phyloP scores from a whole-genome alignment of 139 green algal genomes.

The Axilococcus clingmanii region DNA sequence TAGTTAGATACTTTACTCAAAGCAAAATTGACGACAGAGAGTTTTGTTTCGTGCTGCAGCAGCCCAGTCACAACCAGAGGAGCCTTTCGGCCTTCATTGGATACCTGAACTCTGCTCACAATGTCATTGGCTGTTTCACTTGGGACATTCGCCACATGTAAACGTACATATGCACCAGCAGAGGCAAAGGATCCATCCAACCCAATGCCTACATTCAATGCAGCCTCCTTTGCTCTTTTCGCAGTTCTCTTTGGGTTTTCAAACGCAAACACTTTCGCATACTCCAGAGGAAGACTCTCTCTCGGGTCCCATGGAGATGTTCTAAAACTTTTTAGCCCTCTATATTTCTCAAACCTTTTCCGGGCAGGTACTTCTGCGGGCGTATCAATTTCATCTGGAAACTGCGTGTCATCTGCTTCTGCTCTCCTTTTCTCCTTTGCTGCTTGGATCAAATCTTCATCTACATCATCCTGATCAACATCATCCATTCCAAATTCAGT shows the following conservation, averaged over 20 bases:
- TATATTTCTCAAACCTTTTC: slow-evolving; percentile 57
- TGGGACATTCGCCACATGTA: slow-evolving; percentile 56
- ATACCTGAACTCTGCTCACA: slow-evolving; percentile 17
- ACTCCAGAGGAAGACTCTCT: slow-evolving; percentile 79
- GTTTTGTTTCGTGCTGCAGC: slow-evolving; percentile 86
- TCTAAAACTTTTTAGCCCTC: slow-evolving; percentile 86
- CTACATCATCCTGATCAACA: slow-evolving; percentile 37
- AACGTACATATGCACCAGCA: slow-evolving; percentile 56
- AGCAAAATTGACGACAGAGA: slow-evolving; percentile 77
- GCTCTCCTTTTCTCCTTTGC: slow-evolving; percentile 13
- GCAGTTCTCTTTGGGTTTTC: slow-evolving; percentile 65
- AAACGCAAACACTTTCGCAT: slow-evolving; percentile 88
- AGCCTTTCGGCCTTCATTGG: slow-evolving; percentile 7
- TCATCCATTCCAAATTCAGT: slow-evolving; percentile 33
- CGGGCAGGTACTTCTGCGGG: slow-evolving; percentile 56
- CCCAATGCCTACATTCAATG: slow-evolving; percentile 4
- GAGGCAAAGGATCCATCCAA: not conserved
- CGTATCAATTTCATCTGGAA: slow-evolving; percentile 87
- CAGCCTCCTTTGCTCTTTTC: slow-evolving; percentile 31
- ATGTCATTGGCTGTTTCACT: slow-evolving; percentile 28
- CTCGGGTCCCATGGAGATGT: slow-evolving; percentile 82
- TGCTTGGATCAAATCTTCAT: slow-evolving; percentile 14
- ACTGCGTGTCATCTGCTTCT: slow-evolving; percentile 61
- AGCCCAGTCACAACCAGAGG: slow-evolving; percentile 65
- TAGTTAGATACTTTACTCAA: slow-evolving; percentile 59